Evolutionary conservation across 2,329 filamentous ascomycete species (phyloP).

Genomic region (Diaporthe australafricana): DNA sequence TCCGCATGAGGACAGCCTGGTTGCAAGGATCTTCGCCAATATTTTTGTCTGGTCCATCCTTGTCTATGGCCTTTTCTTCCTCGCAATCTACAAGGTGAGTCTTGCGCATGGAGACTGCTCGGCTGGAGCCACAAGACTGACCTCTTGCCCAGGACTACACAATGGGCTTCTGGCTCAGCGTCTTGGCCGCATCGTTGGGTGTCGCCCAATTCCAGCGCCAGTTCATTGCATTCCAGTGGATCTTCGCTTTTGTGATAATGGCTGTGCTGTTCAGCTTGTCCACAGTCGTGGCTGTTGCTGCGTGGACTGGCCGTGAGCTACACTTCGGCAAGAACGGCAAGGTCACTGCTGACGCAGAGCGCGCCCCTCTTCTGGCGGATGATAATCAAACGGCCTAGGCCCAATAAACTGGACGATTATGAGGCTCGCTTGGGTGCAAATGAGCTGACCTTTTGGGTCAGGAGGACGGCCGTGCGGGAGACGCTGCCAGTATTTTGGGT

Average conservation of each 20-base stretch:
- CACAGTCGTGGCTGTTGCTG: conserved; percentile 72
- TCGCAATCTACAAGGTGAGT: conserved; percentile 76
- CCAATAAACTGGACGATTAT: not conserved
- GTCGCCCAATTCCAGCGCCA: conserved; percentile 81
- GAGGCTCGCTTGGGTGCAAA: no score
- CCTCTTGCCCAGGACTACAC: conserved; percentile 69
- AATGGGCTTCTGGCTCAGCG: conserved; percentile 82
- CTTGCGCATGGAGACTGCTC: not conserved
- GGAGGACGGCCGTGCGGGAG: not conserved
- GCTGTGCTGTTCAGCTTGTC: conserved; percentile 78
- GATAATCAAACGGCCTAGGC: conserved; percentile 50
- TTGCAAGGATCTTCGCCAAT: conserved; percentile 85
- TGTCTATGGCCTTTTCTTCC: conserved; percentile 81
- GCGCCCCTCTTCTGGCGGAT: conserved; percentile 70
- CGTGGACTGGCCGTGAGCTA: conserved; percentile 69
- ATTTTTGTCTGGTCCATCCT: conserved; percentile 89
- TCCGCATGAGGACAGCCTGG: conserved; percentile 71
- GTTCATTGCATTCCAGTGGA: conserved; percentile 87
- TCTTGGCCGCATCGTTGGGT: conserved; percentile 79
- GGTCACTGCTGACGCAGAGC: conserved; percentile 62
- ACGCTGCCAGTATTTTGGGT: not conserved
- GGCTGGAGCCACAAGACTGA: not conserved
- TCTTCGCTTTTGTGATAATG: conserved; percentile 90
- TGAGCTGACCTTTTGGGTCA: not conserved
- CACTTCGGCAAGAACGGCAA: conserved; percentile 58